Evolutionary conservation across 805 yeast genomes (phyloP), one percentile per base, ranked within the genome.

Genomic region (Ogataea pini): DNA sequence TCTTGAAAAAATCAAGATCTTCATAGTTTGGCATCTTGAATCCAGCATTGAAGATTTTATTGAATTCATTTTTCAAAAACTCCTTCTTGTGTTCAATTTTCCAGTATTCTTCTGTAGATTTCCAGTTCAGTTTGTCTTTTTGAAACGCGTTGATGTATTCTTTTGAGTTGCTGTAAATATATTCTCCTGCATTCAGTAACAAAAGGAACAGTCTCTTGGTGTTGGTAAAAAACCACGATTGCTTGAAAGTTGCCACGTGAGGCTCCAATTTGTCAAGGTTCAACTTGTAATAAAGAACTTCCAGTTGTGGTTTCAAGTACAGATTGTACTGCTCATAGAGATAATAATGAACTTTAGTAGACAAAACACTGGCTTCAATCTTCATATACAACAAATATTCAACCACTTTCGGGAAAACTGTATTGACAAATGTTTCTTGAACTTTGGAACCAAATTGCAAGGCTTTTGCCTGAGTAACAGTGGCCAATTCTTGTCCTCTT

Each of bases 31-130:
- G 62, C 16, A 64, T 57, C 43, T 65, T 58, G 53, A 64, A 59
- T 24, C 61, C 62, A 18, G 65, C 62, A 44, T 55, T 56, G 43
- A 62, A 51, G 14, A 64, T 37, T 50, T 61, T 64, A 50, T 64
- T 62, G 45, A 64, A 60, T 51, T 64, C 69, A 17, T 53, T 55
- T 44, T 59, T 61, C 43, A 69, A 45, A 48, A 68, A 69, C 28
- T 65, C 56, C 44, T 57, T 58, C 55, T 67, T 68, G 32, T 45
- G 51, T 51, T 69, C 69, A 17, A 67, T 50, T 12, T 56, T 42
- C 52, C 55, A 55, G 41, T 60, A 65, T 31, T 57, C 58, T n/a
- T 58, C 57, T 18, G 65, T 56, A 14, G 55, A 50, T 36, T 57
- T 63, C 47, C 58, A 58, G 24, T 52, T 56, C 19, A 55, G 32